Evolutionary conservation across 176 grass and related monocot species (phyloP), one percentile per base, ranked within the genome.

Genomic region (Rhipidocladum racemiflorum): DNA sequence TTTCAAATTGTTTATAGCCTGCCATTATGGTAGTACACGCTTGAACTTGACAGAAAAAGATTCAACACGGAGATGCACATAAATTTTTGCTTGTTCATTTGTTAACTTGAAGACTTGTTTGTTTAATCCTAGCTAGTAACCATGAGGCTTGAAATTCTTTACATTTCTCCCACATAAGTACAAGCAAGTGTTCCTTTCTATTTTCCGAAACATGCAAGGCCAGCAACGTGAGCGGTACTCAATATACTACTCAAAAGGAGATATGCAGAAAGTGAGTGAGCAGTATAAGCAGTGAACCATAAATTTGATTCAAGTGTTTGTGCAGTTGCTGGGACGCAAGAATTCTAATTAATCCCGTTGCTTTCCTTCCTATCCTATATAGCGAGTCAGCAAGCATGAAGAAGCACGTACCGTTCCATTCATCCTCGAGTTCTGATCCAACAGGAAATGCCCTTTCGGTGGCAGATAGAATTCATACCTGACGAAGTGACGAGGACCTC

Each of bases 251-350:
- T 25, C 29, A n/a, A 40, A 77, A 46, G n/a, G n/a, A 51, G 44
- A 51, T 0, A 78, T 55, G 54, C 21, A 59, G 38, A 55, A 80
- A 20, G 53, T 80, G 36, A 56, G 12, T 15, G 77, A 72, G 59
- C 57, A 27, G 49, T 18, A 14, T 51, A 30, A 66, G 48, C 61
- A 81, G 61, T 60, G 61, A 27, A 72, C 57, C 75, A 72, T 62
- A 62, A 62, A 57, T 62, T 35, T 76, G 27, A 50, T 55, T 70
- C 45, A 29, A 76, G 70, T 57, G 27, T 57, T 44, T 73, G 36
- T 88, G 65, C 78, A 70, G 45, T 77, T 81, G 83, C 83, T 85
- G 83, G 69, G 77, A 89, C 82, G 83, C 83, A 85, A 89, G 61
- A 61, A 65, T 72, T 28, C 7, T 48, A 57, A 81, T 85, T 70